These are phyloP conservation scores for Podila verticillata DNA, from an alignment of 192 early-diverging fungal species.

Conservation along the genomic window DNA sequence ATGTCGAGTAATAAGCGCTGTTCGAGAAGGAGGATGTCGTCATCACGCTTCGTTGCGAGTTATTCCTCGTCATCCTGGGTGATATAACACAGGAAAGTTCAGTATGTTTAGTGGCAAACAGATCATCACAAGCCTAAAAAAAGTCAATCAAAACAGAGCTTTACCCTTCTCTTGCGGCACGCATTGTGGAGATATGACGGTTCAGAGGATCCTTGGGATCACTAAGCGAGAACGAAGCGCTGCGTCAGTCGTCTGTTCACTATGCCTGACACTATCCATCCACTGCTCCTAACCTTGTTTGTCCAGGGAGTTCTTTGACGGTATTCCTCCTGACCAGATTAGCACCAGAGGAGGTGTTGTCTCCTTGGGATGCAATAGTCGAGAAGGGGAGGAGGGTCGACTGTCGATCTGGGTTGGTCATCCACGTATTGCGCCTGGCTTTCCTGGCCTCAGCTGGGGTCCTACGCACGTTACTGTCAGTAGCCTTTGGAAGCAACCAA, in stretches of 20 bases:
- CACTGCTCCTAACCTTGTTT: slow-evolving; percentile 20
- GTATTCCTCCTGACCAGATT: slow-evolving; percentile 10
- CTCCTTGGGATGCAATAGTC: neutral
- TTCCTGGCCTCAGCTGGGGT: neutral
- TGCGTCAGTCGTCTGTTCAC: neutral
- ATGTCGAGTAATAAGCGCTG: slow-evolving; percentile 1
- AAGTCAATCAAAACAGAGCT: neutral
- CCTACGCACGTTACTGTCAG: neutral
- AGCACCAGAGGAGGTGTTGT: neutral
- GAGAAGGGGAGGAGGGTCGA: neutral
- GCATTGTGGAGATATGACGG: slow-evolving; percentile 7
- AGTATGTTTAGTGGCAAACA: neutral
- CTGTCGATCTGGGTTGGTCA: slow-evolving; percentile 5
- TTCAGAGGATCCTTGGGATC: slow-evolving; percentile 48
- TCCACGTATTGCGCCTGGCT: slow-evolving; percentile 15
- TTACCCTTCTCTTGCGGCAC: slow-evolving; percentile 11
- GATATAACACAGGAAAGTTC: neutral
- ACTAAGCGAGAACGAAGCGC: neutral
- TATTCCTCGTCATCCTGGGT: slow-evolving; percentile 21
- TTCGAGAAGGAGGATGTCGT: slow-evolving; percentile 16
- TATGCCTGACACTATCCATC: too few species aligned
- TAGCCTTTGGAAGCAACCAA: slow-evolving; percentile 4
- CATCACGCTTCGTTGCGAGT: slow-evolving; percentile 11
- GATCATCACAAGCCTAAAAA: neutral
- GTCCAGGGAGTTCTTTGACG: slow-evolving; percentile 38